These are phyloP conservation scores for Arthroderma uncinatum DNA, from an alignment of 2,329 filamentous ascomycete genomes.

Conservation along the genomic window DNA sequence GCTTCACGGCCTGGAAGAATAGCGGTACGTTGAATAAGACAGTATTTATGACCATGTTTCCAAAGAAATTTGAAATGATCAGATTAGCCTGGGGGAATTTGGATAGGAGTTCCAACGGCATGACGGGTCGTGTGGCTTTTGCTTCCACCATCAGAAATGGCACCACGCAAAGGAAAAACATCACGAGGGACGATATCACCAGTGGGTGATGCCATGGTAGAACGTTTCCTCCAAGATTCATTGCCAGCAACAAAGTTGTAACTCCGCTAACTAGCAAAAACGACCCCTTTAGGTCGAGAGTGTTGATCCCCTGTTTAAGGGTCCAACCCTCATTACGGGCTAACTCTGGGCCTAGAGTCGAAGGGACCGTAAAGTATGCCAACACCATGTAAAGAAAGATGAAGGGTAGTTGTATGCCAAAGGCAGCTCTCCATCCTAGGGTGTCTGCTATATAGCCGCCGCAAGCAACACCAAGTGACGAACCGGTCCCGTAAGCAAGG, in stretches of 20 bases:
- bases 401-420: slow-evolving; percentile 42
- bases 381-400: slow-evolving; percentile 27
- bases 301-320: slow-evolving; percentile 34
- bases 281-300: slow-evolving; percentile 42
- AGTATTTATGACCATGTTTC: slow-evolving; percentile 39
- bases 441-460: slow-evolving; percentile 32
- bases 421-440: slow-evolving; percentile 33
- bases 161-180: slow-evolving; percentile 32
- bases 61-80: slow-evolving; percentile 36
- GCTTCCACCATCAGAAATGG: slow-evolving; percentile 14
- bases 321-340: slow-evolving; percentile 32
- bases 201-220: slow-evolving; percentile 42
- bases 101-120: slow-evolving; percentile 40
- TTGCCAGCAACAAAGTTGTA: slow-evolving; percentile 39
- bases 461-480: slow-evolving; percentile 30
- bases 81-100: slow-evolving; percentile 26
- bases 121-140: slow-evolving; percentile 38
- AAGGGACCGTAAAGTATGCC: slow-evolving; percentile 31
- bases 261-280: slow-evolving; percentile 38
- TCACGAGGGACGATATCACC: slow-evolving; percentile 38
- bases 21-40: slow-evolving; percentile 62
- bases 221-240: slow-evolving; percentile 45
- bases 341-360: slow-evolving; percentile 36
- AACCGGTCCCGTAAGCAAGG: slow-evolving; percentile 27
- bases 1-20: slow-evolving; percentile 65